phyloP scores from a whole-genome alignment of 139 green algal species.

The Tetraselmis striata region DNA sequence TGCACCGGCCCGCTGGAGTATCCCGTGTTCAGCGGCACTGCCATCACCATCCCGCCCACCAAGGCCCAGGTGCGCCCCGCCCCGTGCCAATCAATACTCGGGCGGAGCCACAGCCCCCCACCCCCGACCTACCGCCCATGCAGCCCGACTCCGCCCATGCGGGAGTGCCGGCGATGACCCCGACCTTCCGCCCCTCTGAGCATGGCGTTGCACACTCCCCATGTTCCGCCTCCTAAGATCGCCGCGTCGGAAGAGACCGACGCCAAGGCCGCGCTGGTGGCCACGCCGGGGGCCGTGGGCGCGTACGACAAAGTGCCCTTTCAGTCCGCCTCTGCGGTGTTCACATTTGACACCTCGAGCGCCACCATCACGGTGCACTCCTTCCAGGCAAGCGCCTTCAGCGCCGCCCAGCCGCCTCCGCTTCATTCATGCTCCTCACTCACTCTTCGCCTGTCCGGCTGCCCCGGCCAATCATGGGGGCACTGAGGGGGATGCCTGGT shows the following conservation, averaged over 20 bases:
- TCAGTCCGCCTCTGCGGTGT: constrained; percentile 56
- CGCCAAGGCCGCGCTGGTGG: constrained; percentile 35
- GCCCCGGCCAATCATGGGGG: no score
- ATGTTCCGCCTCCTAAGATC: no score
- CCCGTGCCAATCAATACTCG: no score
- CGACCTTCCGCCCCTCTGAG: no score
- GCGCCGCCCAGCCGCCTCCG: no score
- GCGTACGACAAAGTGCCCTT: constrained; percentile 72
- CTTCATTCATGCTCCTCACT: no score
- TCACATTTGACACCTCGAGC: constrained; percentile 75
- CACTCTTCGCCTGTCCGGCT: no score
- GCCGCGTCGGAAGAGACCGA: constrained; percentile 19
- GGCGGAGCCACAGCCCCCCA: constrained; percentile 4
- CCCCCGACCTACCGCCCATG: background rate
- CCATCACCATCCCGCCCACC: constrained; percentile 2
- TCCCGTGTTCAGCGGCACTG: constrained; percentile 67
- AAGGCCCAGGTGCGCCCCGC: background rate
- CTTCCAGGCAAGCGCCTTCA: no score
- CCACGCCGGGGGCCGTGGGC: constrained; percentile 48
- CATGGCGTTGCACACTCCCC: no score
- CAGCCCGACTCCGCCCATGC: no score
- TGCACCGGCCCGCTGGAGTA: constrained; percentile 81
- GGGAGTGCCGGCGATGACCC: no score
- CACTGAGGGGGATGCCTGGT: no score
- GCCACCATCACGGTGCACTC: constrained; percentile 32